Evolutionary conservation across 768 basidiomycete genomes (phyloP), one percentile per base, ranked within the genome.

Genomic region (Galerina marginata): DNA sequence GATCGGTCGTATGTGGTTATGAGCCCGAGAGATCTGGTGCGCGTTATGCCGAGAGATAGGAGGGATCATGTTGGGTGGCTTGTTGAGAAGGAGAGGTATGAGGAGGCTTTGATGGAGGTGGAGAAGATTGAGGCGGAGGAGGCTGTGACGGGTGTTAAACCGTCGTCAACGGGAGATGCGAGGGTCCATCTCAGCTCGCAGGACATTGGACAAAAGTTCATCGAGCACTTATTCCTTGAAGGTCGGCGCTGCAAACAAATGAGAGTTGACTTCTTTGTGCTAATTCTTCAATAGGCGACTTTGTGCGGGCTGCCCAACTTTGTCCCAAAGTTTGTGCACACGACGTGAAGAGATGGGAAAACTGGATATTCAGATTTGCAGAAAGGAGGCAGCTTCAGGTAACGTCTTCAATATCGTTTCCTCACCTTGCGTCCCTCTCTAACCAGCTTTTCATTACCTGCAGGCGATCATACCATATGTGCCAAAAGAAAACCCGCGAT

Each of bases 21-120:
- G 67, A 92, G 91, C 61, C 97, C 97, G 7, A 83, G 84, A 70
- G 94, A 95, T 68, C 74, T 99, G 29, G 89, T 99, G 44, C 76
- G 95, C 7, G 96, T 95, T n/a, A 85, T 86, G 66, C 89, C 91
- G 40, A 80, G 97, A 60, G 97, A 99, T 77, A 83, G 85, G 70
- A 83, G 86, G 66, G 97, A 99, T 71, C 95, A 96, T 71, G 86
- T 99, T 42, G 79, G 83, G 9, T 99, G 97, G 97, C 76, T 99
- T 15, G 89, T 98, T 10, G 94, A 98, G 70, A 81, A 86, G 65
- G 80, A 84, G 70, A 77, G 87, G 64, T 99, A 93, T 66, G 95
- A 96, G 66, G 95, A 98, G 67, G 97, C 97, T 3, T 76, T 99
- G 64, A 83, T 81, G 9, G 88, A 88, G 60, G 85, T 93, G 10